Base-by-base conservation (phyloP, 2,329 filamentous ascomycete species). In the Plenodomus biglobosus region DNA sequence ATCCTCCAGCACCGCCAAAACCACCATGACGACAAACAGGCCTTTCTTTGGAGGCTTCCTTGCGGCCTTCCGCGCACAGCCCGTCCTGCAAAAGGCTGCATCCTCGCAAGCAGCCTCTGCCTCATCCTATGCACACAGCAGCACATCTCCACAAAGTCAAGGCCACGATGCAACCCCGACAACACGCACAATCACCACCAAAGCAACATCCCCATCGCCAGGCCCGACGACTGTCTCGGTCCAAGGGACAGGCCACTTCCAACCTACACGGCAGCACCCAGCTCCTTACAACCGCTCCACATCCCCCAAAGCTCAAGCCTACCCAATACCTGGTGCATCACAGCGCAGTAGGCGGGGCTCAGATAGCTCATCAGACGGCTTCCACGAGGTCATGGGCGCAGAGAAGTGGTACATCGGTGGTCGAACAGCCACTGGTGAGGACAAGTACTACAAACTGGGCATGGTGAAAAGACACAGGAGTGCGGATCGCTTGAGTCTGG, bases 391-490 rank as follows among this genome's bases (percentile, higher is more conserved):
- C 30, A 71, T 84, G 40, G 86, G 85, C 2, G 81, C 82, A 1
- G 88, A 92, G 56, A 90, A 88, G 73, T 90, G 87, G 86, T 92
- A 91, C 64, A 88, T 92, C 45, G 88, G 88, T 18, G 88, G 88
- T 6, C 76, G 86, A 64, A 91, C 87, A 21, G 86, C 87, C 1
- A 80, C 75, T 1, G 88, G 88, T n/a, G 88, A 92, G 64, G 88
- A 92, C 68, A 82, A 83, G 63, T 91, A 90, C 74, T 92, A 91
- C 71, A 90, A 90, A 74, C 75, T 92, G 38, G 87, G 87, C 37
- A 87, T 92, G 56, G 84, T 92, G 40, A 82, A 85, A 67, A 76
- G 87, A 46, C 84, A 88, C 48, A 78, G 84, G 64, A 92, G 88
- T 69, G 85, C 86, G 45, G 88, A 91, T 66, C 80, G 87, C 36